Base-by-base conservation (phyloP, 306 rosid genomes). In the Arachis hypogaea region DNA sequence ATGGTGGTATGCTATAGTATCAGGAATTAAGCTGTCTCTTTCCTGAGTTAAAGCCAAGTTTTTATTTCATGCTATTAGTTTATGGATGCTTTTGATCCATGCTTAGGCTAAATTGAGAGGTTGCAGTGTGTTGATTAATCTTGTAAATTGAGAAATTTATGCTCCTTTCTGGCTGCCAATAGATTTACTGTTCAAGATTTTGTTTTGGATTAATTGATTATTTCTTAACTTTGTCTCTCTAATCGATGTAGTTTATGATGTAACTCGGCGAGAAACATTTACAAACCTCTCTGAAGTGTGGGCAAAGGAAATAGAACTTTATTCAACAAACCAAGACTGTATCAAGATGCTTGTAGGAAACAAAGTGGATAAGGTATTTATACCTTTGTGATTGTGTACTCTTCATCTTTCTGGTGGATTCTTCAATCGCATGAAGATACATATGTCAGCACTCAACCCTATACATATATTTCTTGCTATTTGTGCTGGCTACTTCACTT, bases 331-430 rank as follows among this genome's bases (percentile, higher is more conserved):
- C 84, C 93, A 82, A 66, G 96, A 94, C 66, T 91, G 97, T 92
- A 94, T 94, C 85, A 94, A 89, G 83, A 91, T 94, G 97, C 96
- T 94, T 71, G 98, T 94, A 33, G 98, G 96, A 71, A 91, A 94
- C 90, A 94, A 94, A 85, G 90, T 91, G 56, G 98, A 94, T 67
- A 89, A 89, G 98, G 98, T 93, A 88, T 75, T 59, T 2, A 10
- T 50, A 16, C 68, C 47, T 60, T 68, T 66, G 7, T 30, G 45
- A n/a, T 62, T 68, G 36, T 44, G 33, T 7, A 52, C 59, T 28
- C 60, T 9, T 77, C 43, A 50, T 59, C 70, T 71, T 75, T 36
- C 29, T 64, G n/a, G 28, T 36, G 59, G 40, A 40, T 43, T 68
- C 12, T 72, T 47, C 64, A 77, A 43, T 68, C n/a, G 40, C 55